Percentiles rank a stretch among this genome's conserved stretches.
Conservation (phyloP, 179 eudicot species). For the Beta macrorhiza region DNA sequence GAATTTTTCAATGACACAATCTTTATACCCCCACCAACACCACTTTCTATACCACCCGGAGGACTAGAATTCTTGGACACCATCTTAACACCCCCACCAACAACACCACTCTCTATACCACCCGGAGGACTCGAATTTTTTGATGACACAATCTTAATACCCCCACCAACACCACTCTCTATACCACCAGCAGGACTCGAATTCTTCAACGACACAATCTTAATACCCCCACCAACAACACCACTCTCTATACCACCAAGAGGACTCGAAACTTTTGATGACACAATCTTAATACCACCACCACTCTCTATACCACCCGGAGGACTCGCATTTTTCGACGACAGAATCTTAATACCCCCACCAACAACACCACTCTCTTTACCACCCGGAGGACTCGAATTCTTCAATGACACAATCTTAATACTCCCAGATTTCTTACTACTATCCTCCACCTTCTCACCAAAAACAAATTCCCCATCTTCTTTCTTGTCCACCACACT, state of each 20-base stretch:
- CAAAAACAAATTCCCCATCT: constrained; percentile 29
- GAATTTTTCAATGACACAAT: neutral
- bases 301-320: neutral
- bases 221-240: neutral
- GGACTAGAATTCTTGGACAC: constrained; percentile 10
- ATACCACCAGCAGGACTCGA: neutral
- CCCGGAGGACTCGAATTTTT: constrained; percentile 7
- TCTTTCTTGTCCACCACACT: constrained; percentile 37
- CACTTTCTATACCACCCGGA: constrained; percentile 14
- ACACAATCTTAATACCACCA: neutral
- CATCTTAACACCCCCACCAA: no score
- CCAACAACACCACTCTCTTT: constrained; percentile 29
- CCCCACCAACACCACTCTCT: neutral
- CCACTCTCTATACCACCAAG: constrained; percentile 7
- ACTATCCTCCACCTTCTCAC: constrained; percentile 53
- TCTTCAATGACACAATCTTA: constrained; percentile 51
- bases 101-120: constrained; percentile 9
- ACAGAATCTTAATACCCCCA: constrained; percentile 16
- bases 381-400: constrained; percentile 17
- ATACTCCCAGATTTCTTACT: constrained; percentile 47
- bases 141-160: neutral
- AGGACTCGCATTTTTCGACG: neutral
- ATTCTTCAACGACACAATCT: constrained; percentile 9
- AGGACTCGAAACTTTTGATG: neutral
- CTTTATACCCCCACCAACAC: neutral